These are phyloP conservation scores for Diaporthe destruens DNA, from an alignment of 2,329 filamentous ascomycete genomes.

Conservation along the genomic window DNA sequence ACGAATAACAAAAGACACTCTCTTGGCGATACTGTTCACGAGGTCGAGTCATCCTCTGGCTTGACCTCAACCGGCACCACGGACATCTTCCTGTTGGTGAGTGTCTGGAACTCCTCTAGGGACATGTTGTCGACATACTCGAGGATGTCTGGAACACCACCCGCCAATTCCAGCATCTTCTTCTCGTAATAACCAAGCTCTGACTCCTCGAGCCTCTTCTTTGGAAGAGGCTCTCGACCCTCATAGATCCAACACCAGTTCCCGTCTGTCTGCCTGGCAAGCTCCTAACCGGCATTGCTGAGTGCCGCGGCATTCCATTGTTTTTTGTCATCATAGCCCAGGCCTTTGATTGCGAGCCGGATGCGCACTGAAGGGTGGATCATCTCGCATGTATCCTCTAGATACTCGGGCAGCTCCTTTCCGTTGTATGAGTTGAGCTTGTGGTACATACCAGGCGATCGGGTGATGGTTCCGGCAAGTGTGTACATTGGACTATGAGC, in stretches of 20 bases:
- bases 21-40: not conserved
- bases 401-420: constrained; percentile 52
- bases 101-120: constrained; percentile 33
- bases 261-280: constrained; percentile 51
- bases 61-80: not conserved
- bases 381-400: constrained; percentile 67
- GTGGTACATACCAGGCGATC: constrained; percentile 63
- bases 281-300: constrained; percentile 55
- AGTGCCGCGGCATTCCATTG: constrained; percentile 63
- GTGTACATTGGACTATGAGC: constrained; percentile 57
- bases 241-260: constrained; percentile 69
- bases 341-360: constrained; percentile 63
- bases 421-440: constrained; percentile 58
- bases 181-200: constrained; percentile 66
- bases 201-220: constrained; percentile 64
- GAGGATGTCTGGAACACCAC: constrained; percentile 58
- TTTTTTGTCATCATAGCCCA: constrained; percentile 61
- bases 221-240: constrained; percentile 58
- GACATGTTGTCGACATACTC: constrained; percentile 54
- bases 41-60: not conserved
- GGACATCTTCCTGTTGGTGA: constrained; percentile 35
- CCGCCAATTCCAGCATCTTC: constrained; percentile 59
- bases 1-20: no score
- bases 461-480: constrained; percentile 57
- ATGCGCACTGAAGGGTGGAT: constrained; percentile 67